phyloP scores from a whole-genome alignment of 2,329 filamentous ascomycete species.

The Penicillium sp. region DNA sequence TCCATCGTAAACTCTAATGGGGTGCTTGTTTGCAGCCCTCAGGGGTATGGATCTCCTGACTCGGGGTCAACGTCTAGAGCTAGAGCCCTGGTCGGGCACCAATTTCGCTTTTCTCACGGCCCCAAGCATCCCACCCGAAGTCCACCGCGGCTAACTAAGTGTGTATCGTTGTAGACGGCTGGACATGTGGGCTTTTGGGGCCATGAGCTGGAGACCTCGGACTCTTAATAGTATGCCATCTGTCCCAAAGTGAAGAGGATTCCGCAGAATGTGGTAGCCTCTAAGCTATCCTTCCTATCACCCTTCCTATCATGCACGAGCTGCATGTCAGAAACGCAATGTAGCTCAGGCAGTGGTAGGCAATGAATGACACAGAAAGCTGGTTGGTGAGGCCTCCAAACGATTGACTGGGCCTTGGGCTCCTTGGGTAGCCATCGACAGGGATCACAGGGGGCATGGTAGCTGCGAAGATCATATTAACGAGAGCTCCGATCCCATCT shows the following conservation, averaged over 20 bases:
- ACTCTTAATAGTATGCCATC: neutral
- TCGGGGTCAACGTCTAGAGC: constrained; percentile 5
- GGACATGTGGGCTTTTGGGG: neutral
- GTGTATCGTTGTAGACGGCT: neutral
- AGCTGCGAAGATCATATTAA: neutral
- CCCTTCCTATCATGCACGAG: neutral
- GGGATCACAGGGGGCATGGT: neutral
- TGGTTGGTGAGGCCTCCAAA: neutral
- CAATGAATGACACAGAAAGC: neutral
- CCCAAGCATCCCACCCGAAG: too few species aligned
- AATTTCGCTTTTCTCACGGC: neutral
- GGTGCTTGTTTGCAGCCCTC: constrained; percentile 6
- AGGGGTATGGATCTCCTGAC: constrained; percentile 10
- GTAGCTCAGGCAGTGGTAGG: neutral
- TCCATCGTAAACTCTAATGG: constrained; percentile 14
- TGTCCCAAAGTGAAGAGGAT: neutral
- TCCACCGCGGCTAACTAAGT: neutral
- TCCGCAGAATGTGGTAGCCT: neutral
- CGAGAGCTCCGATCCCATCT: neutral
- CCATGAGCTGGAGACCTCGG: neutral
- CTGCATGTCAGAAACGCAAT: neutral
- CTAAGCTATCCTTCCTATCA: neutral
- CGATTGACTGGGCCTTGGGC: neutral
- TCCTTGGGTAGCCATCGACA: neutral
- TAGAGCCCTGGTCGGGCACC: neutral